Evolutionary conservation across 2,329 filamentous ascomycete genomes (phyloP), one percentile per base, ranked within the genome.

Genomic region (Ophiostoma perfectum): DNA sequence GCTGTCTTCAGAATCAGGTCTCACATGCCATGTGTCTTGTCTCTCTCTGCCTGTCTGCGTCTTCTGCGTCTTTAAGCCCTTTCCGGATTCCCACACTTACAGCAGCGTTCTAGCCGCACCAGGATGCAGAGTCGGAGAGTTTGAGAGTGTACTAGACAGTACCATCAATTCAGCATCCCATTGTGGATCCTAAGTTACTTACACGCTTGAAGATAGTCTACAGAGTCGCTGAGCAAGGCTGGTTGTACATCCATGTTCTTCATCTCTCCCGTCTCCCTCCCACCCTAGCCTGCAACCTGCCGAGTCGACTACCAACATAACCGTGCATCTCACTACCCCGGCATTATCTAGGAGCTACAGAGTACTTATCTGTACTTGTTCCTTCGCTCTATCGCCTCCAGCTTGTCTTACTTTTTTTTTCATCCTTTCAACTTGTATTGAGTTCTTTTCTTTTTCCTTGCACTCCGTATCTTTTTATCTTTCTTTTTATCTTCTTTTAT

Each of bases 11-110:
- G 4, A n/a, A 16, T 38, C 36, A 12, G 12, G 58, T 62, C 58
- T 63, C 60, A 42, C 27, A 11, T 39, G 55, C 60, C 58, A 62
- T 62, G 27, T 41, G 27, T 41, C 58, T 62, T 38, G 27, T 38
- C 36, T 41, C 5, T 63, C 47, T 49, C 47, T 7, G 47, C 12
- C 27, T 27, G 27, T 27, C 27, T 27, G 27, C 27, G 27, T 27
- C 27, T 27, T 27, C 27, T 27, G 27, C 27, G 27, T 27, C 27
- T 27, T 27, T 2, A 27, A 27, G 27, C 27, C 27, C 27, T 27
- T 27, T 27, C 27, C 27, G 27, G 27, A 3, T 60, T 60, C 12
- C 49, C 55, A 60, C 55, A 16, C 55, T 38, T 12, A 60, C 55
- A 38, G 27, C 18, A 60, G 27, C 27, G 55, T 60, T 60, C 27